Conservation (phyloP, 345 rosid genomes). For the Acer negundo region DNA sequence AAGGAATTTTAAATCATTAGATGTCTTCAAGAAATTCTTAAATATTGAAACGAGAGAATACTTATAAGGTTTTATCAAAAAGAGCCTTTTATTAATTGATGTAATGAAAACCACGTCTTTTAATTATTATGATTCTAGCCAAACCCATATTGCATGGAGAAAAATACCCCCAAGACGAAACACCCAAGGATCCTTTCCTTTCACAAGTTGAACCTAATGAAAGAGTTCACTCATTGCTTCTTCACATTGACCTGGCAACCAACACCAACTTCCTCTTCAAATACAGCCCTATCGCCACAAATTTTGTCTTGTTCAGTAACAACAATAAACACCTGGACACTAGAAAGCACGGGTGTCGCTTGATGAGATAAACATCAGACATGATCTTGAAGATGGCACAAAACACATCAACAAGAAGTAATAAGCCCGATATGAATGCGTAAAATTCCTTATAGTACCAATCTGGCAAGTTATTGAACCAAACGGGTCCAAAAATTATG, state of each 20-base stretch:
- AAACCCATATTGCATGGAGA: neutral
- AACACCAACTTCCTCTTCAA: too few relatives aligned
- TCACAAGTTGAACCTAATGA: too few relatives aligned
- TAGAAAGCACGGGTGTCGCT: neutral
- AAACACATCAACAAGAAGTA: neutral
- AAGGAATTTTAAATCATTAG: neutral
- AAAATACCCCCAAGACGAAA: neutral
- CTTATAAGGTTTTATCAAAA: neutral
- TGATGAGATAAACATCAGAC: neutral
- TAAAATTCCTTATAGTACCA: neutral
- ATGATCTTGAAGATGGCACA: neutral
- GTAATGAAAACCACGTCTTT: neutral
- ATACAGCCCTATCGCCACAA: neutral
- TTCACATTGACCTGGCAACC: too few relatives aligned
- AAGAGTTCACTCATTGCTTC: too few relatives aligned
- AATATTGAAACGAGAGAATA: neutral
- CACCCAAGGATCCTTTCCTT: neutral
- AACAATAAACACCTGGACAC: neutral
- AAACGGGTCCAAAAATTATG: neutral
- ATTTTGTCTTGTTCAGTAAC: neutral
- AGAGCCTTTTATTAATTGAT: neutral
- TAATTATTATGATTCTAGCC: neutral
- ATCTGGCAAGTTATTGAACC: neutral
- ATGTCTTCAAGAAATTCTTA: neutral
- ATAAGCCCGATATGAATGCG: neutral